These are phyloP conservation scores for Hymenotorrendiella dingleyae DNA, from an alignment of 2,329 filamentous ascomycete genomes.

Conservation along the genomic window DNA sequence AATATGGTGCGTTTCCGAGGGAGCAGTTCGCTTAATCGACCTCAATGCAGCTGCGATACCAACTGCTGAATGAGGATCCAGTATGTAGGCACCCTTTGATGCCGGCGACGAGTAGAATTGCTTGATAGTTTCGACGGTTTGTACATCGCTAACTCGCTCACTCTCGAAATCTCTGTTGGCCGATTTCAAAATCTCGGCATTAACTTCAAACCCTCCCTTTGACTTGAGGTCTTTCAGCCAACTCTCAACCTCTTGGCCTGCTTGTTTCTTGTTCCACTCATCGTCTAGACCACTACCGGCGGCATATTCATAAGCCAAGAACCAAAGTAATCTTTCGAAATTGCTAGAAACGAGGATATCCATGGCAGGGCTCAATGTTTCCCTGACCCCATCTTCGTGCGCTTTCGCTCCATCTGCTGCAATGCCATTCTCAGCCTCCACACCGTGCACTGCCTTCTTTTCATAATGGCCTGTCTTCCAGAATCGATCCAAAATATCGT, in stretches of 20 bases:
- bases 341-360: constrained; percentile 95
- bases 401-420: constrained; percentile 52
- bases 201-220: constrained; percentile 77
- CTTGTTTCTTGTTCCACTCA: constrained; percentile 60
- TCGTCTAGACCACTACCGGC: constrained; percentile 54
- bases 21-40: constrained; percentile 51
- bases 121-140: constrained; percentile 64
- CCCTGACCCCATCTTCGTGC: constrained; percentile 70
- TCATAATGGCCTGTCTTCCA: constrained; percentile 87
- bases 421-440: constrained; percentile 49
- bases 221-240: constrained; percentile 81
- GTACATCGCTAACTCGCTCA: constrained; percentile 60
- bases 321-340: constrained; percentile 95
- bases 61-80: constrained; percentile 90
- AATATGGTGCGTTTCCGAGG: constrained; percentile 56
- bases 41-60: constrained; percentile 72
- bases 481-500: constrained; percentile 94
- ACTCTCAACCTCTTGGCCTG: constrained; percentile 66
- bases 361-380: constrained; percentile 93
- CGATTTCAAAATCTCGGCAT: constrained; percentile 62
- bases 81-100: constrained; percentile 60
- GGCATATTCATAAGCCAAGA: constrained; percentile 71
- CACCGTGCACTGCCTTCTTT: constrained; percentile 64
- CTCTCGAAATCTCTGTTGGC: constrained; percentile 75
- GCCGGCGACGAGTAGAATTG: constrained; percentile 40